Base-by-base conservation (phyloP, 495 filamentous ascomycete genomes). In the Penicillium odoratum region DNA sequence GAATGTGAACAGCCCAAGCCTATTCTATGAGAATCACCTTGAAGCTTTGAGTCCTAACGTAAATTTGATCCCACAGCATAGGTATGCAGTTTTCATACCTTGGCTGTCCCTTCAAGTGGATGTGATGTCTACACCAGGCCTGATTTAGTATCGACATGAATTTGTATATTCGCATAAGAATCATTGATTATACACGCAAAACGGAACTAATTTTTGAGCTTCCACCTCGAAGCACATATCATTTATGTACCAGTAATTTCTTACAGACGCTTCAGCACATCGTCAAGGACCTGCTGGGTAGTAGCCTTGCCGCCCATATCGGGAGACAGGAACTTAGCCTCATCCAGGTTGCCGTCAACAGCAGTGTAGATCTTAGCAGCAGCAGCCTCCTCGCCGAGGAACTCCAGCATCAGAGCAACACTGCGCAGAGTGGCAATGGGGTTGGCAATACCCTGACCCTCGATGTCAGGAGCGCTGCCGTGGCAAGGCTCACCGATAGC, bases 401-500 rank as follows among this genome's bases (percentile, higher is more conserved):
- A 99, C 79, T 97, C 93, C 60, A 99, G 81, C 93, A 98, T 97
- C 66, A 97, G 80, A 43, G 88, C 94, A 21, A 92, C 87, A 73
- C 89, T 94, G 71, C 94, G 81, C 61, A 98, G 81, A 16, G 93
- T 99, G 44, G 94, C 94, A 69, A 99, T 91, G 47, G 94, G 94
- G 77, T 99, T 98, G 63, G 94, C 91, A 68, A 99, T 91, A 50
- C 87, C 86, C 77, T 86, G 33, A 54, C 95, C 95, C 83, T 91
- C 85, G 68, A 99, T 99, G 69, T 99, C 94, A 9, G 94, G 94
- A 48, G 94, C 94, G 67, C 85, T 90, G 28, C 94, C 94, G 74
- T 99, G 94, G 78, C 94, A 99, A 53, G 94, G 94, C 83, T 99
- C 94, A 61, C 94, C 94, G 60, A 99, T 98, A 62, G 89, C 95